Evolutionary conservation across 768 basidiomycete species (phyloP).

Genomic region (Leccinum incarnatum): DNA sequence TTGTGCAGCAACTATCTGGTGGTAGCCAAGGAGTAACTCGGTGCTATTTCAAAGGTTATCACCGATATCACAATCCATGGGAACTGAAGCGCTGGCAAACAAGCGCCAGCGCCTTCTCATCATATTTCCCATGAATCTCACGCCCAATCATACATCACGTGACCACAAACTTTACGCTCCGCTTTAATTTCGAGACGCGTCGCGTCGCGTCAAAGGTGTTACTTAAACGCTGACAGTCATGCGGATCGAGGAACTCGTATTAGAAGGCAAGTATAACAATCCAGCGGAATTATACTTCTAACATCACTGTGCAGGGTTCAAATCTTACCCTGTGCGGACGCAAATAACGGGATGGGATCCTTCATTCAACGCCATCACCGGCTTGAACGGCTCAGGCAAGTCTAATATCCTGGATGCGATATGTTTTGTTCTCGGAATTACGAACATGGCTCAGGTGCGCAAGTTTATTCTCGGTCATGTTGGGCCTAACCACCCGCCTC

Average conservation of each 20-base stretch:
- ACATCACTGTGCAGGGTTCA: conserved; percentile 65
- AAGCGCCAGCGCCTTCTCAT: conserved; percentile 1
- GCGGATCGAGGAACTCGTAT: conserved; percentile 93
- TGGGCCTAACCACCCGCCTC: not conserved
- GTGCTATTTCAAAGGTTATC: not conserved
- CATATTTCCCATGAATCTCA: not conserved
- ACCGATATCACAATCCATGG: not conserved
- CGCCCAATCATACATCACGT: conserved; percentile 12
- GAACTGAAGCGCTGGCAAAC: conserved; percentile 14
- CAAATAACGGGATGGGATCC: conserved; percentile 96
- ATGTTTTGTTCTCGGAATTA: conserved; percentile 97
- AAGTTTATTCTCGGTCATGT: not conserved
- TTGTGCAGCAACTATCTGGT: not conserved
- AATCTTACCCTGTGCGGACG: conserved; percentile 95
- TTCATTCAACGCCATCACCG: conserved; percentile 98
- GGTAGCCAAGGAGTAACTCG: not conserved
- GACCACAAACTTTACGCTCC: conserved; percentile 21
- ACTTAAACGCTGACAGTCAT: conserved; percentile 40
- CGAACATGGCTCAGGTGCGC: conserved; percentile 88
- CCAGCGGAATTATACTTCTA: not conserved
- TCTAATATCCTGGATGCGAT: conserved; percentile 99
- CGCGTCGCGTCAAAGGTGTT: conserved; percentile 27
- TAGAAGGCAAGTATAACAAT: conserved; percentile 61
- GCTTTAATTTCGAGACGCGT: conserved; percentile 26
- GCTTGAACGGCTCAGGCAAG: conserved; percentile 94